Conservation (phyloP, 1,284 basidiomycete species). For the Mycosarcoma maydis region DNA sequence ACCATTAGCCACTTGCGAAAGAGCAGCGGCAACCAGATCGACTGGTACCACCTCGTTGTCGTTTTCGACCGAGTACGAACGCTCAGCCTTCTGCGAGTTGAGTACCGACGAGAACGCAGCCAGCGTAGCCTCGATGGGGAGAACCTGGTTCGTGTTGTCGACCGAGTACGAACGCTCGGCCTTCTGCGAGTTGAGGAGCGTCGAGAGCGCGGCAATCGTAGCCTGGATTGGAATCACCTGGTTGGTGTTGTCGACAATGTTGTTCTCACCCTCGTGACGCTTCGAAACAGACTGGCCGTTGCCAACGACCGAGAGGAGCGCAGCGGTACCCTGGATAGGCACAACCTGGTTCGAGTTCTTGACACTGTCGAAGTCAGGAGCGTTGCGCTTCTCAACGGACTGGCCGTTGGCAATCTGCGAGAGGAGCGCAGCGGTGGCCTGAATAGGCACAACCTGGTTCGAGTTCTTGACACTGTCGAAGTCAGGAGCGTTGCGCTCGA, state of each 20-base stretch:
- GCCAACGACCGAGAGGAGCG: slow-evolving; percentile 12
- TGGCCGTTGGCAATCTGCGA: neutral
- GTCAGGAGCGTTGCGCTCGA: slow-evolving; percentile 11
- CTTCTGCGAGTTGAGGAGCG: slow-evolving; percentile 23
- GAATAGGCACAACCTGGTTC: slow-evolving; percentile 33
- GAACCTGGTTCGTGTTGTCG: slow-evolving; percentile 21
- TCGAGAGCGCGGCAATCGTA: slow-evolving; percentile 20
- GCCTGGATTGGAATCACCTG: slow-evolving; percentile 15
- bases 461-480: slow-evolving; percentile 20
- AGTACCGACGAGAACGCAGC: slow-evolving; percentile 27
- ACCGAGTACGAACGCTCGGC: slow-evolving; percentile 14
- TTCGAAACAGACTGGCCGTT: slow-evolving; percentile 4
- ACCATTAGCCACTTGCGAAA: slow-evolving; percentile 33
- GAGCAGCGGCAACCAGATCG: slow-evolving; percentile 32
- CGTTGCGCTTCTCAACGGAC: neutral
- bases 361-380: slow-evolving; percentile 9
- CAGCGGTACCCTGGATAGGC: slow-evolving; percentile 21
- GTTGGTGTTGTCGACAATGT: slow-evolving; percentile 14
- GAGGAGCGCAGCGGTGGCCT: slow-evolving; percentile 15
- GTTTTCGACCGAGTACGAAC: slow-evolving; percentile 18
- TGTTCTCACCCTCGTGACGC: slow-evolving; percentile 2
- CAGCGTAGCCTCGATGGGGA: slow-evolving; percentile 31
- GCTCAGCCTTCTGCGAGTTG: slow-evolving; percentile 23
- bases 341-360: slow-evolving; percentile 25
- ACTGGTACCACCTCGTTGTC: slow-evolving; percentile 40